These are phyloP conservation scores for Dalbergia oliveri DNA, from an alignment of 306 rosid genomes.

Conservation along the genomic window DNA sequence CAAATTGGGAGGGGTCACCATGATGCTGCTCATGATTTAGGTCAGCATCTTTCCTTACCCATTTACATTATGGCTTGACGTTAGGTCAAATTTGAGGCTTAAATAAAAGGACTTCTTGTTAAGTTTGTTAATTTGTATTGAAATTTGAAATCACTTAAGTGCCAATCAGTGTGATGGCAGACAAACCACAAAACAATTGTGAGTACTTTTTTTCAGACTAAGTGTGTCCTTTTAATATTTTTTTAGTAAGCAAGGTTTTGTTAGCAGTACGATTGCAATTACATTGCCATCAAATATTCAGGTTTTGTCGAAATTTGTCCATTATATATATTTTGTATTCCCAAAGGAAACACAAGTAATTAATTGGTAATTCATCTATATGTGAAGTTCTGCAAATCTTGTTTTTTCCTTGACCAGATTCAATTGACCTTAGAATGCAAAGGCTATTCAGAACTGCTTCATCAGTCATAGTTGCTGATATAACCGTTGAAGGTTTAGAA, in stretches of 20 bases:
- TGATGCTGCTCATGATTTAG: conserved; percentile 79
- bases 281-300: conserved; percentile 12
- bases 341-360: background rate
- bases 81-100: conserved; percentile 19
- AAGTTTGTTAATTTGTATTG: conserved; percentile 29
- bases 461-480: conserved; percentile 68
- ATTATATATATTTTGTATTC: background rate
- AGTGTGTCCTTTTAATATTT: background rate
- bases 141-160: conserved; percentile 22
- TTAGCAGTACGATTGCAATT: background rate
- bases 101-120: conserved; percentile 1
- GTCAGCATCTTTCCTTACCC: conserved; percentile 52
- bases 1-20: conserved; percentile 77
- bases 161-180: conserved; percentile 30
- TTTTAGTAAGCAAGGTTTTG: conserved; percentile 4
- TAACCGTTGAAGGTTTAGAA: conserved; percentile 65
- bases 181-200: background rate
- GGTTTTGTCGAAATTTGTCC: conserved; percentile 10
- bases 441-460: conserved; percentile 68
- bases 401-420: conserved; percentile 54
- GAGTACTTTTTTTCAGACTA: too few species aligned
- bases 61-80: conserved; percentile 5
- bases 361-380: conserved; percentile 10
- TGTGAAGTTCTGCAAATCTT: background rate
- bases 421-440: conserved; percentile 69